phyloP scores from a whole-genome alignment of 352 stramenopile species.

The Globisporangium parvum region DNA sequence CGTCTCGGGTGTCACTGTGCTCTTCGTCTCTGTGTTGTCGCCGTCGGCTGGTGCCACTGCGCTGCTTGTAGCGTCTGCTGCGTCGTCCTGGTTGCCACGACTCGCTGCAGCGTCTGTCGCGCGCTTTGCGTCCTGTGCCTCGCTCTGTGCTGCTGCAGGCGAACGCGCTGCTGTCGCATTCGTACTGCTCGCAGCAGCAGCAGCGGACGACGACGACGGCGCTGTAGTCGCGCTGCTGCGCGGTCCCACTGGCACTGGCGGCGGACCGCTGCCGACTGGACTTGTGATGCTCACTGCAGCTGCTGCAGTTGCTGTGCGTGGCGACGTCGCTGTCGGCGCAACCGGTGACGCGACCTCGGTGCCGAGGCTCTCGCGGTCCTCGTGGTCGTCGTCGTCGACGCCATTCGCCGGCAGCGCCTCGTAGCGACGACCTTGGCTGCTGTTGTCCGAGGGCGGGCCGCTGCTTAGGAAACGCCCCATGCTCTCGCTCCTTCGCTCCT shows the following conservation, averaged over 20 bases:
- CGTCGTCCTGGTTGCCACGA: conserved; percentile 5
- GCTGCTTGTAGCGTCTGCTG: neutral
- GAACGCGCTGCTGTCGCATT: neutral
- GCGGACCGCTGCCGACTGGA: conserved; percentile 5
- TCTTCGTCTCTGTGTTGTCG: neutral
- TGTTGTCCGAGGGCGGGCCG: conserved; percentile 19
- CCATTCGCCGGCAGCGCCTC: conserved; percentile 40
- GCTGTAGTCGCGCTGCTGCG: neutral
- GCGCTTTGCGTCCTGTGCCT: neutral
- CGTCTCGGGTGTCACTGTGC: neutral
- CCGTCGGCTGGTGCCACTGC: neutral
- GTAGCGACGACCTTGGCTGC: conserved; percentile 36
- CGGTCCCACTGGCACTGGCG: too few relatives aligned
- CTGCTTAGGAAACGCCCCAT: conserved; percentile 47
- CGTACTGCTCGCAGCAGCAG: too few relatives aligned
- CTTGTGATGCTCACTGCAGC: conserved; percentile 6
- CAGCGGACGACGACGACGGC: neutral
- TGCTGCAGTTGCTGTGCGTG: conserved; percentile 18
- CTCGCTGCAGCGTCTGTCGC: neutral
- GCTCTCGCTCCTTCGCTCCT: neutral
- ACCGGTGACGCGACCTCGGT: conserved; percentile 15
- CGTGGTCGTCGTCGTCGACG: conserved; percentile 22
- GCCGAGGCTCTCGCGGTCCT: conserved; percentile 16
- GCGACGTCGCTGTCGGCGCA: conserved; percentile 1
- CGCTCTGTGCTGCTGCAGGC: neutral